Evolutionary conservation across 2,329 filamentous ascomycete genomes (phyloP).

Genomic region (Venturia aucupariae): DNA sequence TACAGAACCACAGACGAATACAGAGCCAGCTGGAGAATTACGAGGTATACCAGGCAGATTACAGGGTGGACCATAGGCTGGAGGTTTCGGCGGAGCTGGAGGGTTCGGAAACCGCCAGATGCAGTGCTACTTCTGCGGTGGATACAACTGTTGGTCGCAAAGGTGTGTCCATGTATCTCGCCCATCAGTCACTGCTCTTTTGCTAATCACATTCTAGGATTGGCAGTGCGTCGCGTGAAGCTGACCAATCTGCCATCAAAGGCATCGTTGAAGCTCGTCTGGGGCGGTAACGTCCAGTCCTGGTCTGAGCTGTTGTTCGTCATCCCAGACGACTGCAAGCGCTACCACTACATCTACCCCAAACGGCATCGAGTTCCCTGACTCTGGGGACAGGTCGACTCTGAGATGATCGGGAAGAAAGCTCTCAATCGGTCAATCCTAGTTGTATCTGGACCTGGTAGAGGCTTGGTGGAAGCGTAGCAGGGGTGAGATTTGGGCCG

Average conservation of each 20-base stretch:
- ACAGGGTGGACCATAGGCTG: slow-evolving; percentile 32
- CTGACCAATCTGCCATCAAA: slow-evolving; percentile 13
- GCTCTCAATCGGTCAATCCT: neutral
- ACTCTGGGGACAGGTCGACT: slow-evolving; percentile 17
- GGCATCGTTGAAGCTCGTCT: slow-evolving; percentile 21
- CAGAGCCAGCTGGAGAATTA: slow-evolving; percentile 40
- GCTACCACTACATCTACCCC: slow-evolving; percentile 26
- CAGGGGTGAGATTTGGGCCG: neutral
- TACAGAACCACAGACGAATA: slow-evolving; percentile 28
- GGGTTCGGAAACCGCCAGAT: slow-evolving; percentile 43
- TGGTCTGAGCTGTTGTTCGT: slow-evolving; percentile 26
- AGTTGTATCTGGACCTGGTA: neutral
- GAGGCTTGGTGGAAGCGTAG: neutral
- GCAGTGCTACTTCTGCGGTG: slow-evolving; percentile 89
- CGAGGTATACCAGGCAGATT: slow-evolving; percentile 19
- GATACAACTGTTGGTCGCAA: slow-evolving; percentile 51
- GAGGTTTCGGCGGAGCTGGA: slow-evolving; percentile 34
- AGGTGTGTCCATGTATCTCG: neutral
- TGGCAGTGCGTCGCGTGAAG: slow-evolving; percentile 14
- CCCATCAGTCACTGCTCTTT: neutral
- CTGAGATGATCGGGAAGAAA: slow-evolving; percentile 25
- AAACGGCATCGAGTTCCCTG: slow-evolving; percentile 24
- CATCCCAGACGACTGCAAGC: slow-evolving; percentile 24
- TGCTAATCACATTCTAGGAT: neutral
- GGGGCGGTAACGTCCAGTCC: slow-evolving; percentile 27